These are phyloP conservation scores for Nyssa sinensis DNA, from an alignment of 148 eudicot genomes.

Conservation along the genomic window DNA sequence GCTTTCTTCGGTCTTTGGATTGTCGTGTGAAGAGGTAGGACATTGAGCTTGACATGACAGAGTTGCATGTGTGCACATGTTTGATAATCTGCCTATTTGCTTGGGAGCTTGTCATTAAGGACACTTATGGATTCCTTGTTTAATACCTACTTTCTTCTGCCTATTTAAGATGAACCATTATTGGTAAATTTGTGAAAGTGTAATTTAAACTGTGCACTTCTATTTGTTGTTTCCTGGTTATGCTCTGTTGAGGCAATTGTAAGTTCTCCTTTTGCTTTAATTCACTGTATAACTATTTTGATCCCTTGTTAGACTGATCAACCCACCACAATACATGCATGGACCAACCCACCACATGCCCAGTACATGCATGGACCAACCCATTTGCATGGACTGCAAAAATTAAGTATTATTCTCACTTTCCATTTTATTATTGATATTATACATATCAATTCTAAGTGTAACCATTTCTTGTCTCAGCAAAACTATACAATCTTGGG, in stretches of 20 bases:
- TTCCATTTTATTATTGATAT: neutral
- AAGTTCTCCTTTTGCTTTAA: neutral
- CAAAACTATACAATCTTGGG: slow-evolving; percentile 55
- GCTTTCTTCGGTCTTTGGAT: neutral
- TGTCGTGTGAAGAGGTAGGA: too few species aligned
- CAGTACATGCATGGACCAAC: neutral
- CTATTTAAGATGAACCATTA: slow-evolving; percentile 1
- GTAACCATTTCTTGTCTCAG: slow-evolving; percentile 20
- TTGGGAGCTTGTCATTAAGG: neutral
- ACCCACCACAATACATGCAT: neutral
- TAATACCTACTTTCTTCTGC: neutral
- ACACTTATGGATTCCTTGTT: neutral
- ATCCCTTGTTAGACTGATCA: neutral
- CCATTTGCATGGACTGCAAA: too few species aligned
- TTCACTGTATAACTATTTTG: neutral
- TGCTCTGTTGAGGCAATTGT: neutral
- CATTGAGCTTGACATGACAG: neutral
- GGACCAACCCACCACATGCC: neutral
- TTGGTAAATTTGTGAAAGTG: neutral
- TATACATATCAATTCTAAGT: neutral
- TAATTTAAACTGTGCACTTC: neutral
- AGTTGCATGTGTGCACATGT: neutral
- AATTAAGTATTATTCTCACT: neutral
- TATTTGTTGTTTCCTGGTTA: neutral
- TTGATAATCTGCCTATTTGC: neutral